Conservation (phyloP, 192 early-diverging fungal species). For the Pilobolus umbonatus region DNA sequence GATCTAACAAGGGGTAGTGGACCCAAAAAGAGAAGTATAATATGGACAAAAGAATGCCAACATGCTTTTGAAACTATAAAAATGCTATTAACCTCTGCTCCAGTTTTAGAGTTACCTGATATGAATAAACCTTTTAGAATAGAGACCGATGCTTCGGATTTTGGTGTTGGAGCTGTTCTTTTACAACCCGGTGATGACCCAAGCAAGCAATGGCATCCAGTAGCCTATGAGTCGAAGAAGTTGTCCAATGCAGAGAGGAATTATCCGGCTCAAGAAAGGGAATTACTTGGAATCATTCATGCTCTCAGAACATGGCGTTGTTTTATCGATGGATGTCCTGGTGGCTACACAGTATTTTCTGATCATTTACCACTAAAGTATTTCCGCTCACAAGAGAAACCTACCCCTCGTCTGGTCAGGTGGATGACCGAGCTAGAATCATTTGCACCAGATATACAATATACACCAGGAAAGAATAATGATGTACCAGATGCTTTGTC, state of each 20-base stretch:
- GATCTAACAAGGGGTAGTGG: too few relatives aligned
- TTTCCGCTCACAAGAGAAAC: conserved; percentile 3
- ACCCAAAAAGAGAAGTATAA: too few relatives aligned
- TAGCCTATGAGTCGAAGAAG: conserved; percentile 34
- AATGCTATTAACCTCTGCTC: too few relatives aligned
- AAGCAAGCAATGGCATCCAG: conserved; percentile 11
- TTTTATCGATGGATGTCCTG: conserved; percentile 8
- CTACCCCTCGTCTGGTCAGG: neutral
- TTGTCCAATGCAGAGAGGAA: conserved; percentile 24
- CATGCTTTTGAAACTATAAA: too few relatives aligned
- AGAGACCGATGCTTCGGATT: too few relatives aligned
- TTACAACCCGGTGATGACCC: too few relatives aligned
- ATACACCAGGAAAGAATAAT: conserved; percentile 5
- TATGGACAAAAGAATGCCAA: too few relatives aligned
- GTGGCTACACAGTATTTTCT: neutral
- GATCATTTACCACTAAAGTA: conserved; percentile 11
- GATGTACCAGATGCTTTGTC: neutral
- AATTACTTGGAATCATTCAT: conserved; percentile 10
- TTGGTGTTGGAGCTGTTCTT: too few relatives aligned
- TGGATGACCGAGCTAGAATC: conserved; percentile 6
- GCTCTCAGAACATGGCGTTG: conserved; percentile 13
- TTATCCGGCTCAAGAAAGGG: conserved; percentile 18
- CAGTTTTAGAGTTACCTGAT: too few relatives aligned
- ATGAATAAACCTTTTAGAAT: too few relatives aligned
- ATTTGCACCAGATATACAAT: conserved; percentile 6